Base-by-base conservation (phyloP, 768 basidiomycete genomes). In the Naematelia encephala region DNA sequence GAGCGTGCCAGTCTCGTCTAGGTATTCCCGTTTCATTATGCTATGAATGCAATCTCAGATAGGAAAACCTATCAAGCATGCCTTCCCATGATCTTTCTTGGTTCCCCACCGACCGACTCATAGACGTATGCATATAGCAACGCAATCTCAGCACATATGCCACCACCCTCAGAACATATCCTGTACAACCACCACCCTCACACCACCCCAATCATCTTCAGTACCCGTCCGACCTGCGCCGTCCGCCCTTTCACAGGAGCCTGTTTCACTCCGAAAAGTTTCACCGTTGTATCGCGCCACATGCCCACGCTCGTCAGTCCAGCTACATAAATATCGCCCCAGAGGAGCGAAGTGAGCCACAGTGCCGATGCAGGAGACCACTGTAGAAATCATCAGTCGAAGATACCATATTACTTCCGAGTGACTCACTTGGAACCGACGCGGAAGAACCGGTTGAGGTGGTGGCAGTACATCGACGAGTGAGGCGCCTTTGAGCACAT, bases 261-360 rank as follows among this genome's bases (percentile, higher is more conserved):
- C 64, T 93, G 91, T 73, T 91, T 93, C 57, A 96, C 89, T 51
- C 91, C 84, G 80, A 97, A 97, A 52, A 97, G 77, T 43, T 89
- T 85, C 26, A 96, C 90, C 50, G 85, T 87, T 13, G 92, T 96
- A 19, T 85, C 84, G 65, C 89, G 90, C 91, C 93, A 97, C 44
- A 93, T 85, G 12, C 89, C 90, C 22, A 91, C 80, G 1, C 88
- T 88, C 1, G 86, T 84, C 85, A 93, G 88, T 4, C 87, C 88
- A 48, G 88, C 86, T 21, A 96, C 88, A 72, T 93, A 99, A 19
- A 94, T 84, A 73, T 93, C 90, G 42, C 96, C 93, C 92, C 94
- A 99, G 21, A 93, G 86, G 54, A 97, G 79, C 0, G 90, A 91
- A 3, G 91, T 89, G 34, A 94, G 81, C 94, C 96, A 97, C 16